Evolutionary conservation across 83 land plant species (phyloP).

Genomic region (Thuja plicata): DNA sequence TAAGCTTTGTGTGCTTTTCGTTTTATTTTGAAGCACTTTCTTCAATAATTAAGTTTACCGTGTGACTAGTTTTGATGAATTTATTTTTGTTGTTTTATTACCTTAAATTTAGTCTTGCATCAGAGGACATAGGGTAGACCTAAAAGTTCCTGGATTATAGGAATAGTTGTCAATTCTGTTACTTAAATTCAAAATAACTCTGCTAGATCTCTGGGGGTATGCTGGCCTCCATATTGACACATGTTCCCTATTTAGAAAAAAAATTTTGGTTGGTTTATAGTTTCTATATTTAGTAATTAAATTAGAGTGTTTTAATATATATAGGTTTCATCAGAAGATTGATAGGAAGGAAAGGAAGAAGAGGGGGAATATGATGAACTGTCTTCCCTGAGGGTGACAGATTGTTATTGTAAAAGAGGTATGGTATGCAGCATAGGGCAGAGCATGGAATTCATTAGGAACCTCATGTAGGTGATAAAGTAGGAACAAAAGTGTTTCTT

Average conservation of each 20-base stretch:
- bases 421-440: no score
- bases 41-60: neutral
- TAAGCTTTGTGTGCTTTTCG: constrained; percentile 16
- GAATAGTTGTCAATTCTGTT: neutral
- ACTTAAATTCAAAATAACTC: neutral
- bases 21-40: neutral
- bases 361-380: neutral
- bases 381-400: no score
- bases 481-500: no score
- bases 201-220: neutral
- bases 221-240: neutral
- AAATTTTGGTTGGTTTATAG: neutral
- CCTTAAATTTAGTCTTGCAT: neutral
- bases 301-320: neutral
- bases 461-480: no score
- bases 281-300: neutral
- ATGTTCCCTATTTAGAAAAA: neutral
- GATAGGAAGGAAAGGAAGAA: neutral
- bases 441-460: no score
- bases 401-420: no score
- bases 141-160: neutral
- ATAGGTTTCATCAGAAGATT: neutral
- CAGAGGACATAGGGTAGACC: neutral
- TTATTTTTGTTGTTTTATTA: neutral
- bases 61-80: neutral